Conservation (phyloP, 805 yeast genomes). For the Spathaspora sp. region DNA sequence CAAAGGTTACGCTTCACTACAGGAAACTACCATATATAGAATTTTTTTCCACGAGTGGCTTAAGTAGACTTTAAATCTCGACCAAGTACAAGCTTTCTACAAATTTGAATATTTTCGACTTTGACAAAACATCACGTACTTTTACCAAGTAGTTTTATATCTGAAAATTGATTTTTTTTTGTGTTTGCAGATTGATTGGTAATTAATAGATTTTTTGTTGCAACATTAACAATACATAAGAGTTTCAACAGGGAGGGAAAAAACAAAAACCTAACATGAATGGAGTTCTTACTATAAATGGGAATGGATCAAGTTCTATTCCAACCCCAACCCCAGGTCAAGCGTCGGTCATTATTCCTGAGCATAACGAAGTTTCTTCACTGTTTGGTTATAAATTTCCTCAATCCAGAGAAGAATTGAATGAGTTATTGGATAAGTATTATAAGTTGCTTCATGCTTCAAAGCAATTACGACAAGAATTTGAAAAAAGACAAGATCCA, state of each 20-base stretch:
- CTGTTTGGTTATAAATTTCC: constrained; percentile 14
- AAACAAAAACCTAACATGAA: constrained; percentile 3
- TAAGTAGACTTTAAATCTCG: no score
- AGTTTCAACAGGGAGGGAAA: not conserved
- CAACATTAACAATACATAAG: not conserved
- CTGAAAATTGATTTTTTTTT: no score
- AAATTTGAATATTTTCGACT: no score
- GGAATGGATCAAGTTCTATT: constrained; percentile 3
- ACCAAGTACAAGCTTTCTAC: no score
- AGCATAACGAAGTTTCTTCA: not conserved
- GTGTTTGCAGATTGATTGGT: not conserved
- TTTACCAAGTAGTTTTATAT: not conserved
- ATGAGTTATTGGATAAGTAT: constrained; percentile 23
- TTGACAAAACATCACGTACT: not conserved
- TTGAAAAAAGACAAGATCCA: constrained; percentile 5
- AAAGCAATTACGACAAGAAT: constrained; percentile 1
- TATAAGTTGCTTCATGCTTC: constrained; percentile 14
- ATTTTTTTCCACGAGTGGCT: no score
- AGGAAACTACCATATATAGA: not conserved
- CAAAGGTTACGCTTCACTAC: not conserved
- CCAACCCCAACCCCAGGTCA: not conserved
- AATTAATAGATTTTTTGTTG: not conserved
- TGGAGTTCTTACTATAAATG: constrained; percentile 1
- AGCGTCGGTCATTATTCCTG: not conserved
- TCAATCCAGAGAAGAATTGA: constrained; percentile 21